Evolutionary conservation across 78 protist genomes (phyloP).

Genomic region (Creolimax fragrantissima): DNA sequence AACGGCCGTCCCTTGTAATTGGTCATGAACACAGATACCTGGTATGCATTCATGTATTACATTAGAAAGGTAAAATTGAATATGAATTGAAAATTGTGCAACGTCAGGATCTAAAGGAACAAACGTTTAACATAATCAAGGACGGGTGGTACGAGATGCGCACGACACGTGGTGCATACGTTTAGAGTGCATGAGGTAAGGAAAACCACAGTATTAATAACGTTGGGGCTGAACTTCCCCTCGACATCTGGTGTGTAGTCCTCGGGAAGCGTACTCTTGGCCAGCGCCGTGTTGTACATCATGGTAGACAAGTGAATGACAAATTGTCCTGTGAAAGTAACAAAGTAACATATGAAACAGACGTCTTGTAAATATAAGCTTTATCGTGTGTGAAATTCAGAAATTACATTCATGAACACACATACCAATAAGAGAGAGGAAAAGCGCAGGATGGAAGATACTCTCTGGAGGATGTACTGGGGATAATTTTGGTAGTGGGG

Average conservation of each 20-base stretch:
- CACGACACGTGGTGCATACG: background rate
- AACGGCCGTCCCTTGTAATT: constrained; percentile 75
- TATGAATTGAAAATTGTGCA: too few species aligned
- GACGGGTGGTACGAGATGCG: background rate
- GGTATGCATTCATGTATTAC: too few species aligned
- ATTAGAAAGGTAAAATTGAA: too few species aligned
- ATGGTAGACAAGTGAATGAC: constrained; percentile 61
- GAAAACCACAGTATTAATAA: constrained; percentile 58
- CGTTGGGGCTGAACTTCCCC: constrained; percentile 63
- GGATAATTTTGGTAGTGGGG: constrained; percentile 52
- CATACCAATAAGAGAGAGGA: constrained; percentile 44
- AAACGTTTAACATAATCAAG: too few species aligned
- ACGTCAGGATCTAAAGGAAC: constrained; percentile 34
- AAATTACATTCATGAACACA: too few species aligned
- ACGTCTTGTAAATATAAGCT: too few species aligned
- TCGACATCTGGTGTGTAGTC: constrained; percentile 14
- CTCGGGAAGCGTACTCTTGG: background rate
- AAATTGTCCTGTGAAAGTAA: constrained; percentile 52
- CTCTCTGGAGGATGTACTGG: constrained; percentile 51
- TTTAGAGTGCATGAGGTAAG: constrained; percentile 75
- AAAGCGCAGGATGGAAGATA: constrained; percentile 68
- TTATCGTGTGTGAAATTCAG: too few species aligned
- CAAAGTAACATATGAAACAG: too few species aligned
- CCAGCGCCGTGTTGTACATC: background rate
- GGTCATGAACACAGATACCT: constrained; percentile 72